Base-by-base conservation (phyloP, 768 basidiomycete species). In the Holtermanniella nyarrowii region DNA sequence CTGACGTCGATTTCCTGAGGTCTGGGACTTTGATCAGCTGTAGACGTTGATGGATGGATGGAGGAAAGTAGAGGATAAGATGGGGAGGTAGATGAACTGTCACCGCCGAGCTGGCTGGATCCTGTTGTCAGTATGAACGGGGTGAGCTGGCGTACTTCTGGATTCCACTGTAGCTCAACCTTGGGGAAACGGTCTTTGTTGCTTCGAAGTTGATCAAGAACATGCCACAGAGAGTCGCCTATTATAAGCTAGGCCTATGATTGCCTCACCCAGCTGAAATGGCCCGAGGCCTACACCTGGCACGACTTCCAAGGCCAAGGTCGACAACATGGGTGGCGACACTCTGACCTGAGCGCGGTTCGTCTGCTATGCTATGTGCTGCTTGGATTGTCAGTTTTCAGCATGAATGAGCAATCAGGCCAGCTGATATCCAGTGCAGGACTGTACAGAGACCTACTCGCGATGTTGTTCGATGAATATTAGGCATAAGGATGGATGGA, bases 191-290 rank as follows among this genome's bases (percentile, higher is more conserved):
- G 21, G 3, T 46, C 57, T 55, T 60, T 61, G 24, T 60, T 37
- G 5, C 56, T 55, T 16, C 65, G 49, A 20, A 71, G 47, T 1
- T 60, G 26, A 27, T 71, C 69, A 22, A 69, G 58, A 2, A 68
- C 58, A 27, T 60, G 58, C 69, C 68, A 69, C 10, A 71, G 53
- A 11, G 58, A 54, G 39, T 71, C 65, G 11, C 68, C 67, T 69
- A 45, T 4, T 3, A 14, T 21, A 10, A 23, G 5, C 14, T 13
- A 22, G n/a, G 45, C 21, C 41, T 24, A 24, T 26, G 11, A 24
- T 25, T 18, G 5, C 12, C 13, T 22, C 22, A 68, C 66, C 68
- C 2, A 70, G 59, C n/a, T 57, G 56, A 54, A 70, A 70, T 4
- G 48, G 42, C 1, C 66, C 69, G 3, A 70, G 53, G 7, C 53